phyloP scores from a whole-genome alignment of 371 early-diverging fungal species.

The Saksenaea oblongispora region DNA sequence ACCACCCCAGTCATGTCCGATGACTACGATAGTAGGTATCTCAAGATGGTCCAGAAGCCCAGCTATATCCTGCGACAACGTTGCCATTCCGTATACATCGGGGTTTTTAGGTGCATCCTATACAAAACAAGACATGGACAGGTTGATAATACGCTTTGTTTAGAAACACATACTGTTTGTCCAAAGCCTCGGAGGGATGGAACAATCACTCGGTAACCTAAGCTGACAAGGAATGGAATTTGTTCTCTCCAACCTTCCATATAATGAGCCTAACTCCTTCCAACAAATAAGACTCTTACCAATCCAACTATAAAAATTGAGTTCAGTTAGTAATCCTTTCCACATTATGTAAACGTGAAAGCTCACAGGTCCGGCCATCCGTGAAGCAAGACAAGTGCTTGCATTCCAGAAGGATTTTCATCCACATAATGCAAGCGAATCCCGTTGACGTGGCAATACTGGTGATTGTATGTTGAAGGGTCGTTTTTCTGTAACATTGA shows the following conservation, averaged over 20 bases:
- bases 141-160: not conserved
- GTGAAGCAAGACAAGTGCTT: conserved; percentile 61
- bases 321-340: not conserved
- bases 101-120: conserved; percentile 53
- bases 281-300: conserved; percentile 9
- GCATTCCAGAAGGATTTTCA: conserved; percentile 53
- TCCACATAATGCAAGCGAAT: conserved; percentile 69
- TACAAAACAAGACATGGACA: conserved; percentile 13
- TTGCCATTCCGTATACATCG: conserved; percentile 54
- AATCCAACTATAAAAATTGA: conserved; percentile 2
- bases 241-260: conserved; percentile 75
- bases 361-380: conserved; percentile 74
- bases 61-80: conserved; percentile 54
- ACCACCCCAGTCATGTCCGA: conserved; percentile 85
- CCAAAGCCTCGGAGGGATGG: conserved; percentile 74
- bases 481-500: conserved; percentile 34
- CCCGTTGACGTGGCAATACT: conserved; percentile 41
- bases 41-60: conserved; percentile 63
- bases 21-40: conserved; percentile 59
- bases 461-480: conserved; percentile 45
- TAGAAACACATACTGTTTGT: conserved; percentile 51
- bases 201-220: conserved; percentile 76
- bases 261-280: not conserved
- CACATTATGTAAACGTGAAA: not conserved
- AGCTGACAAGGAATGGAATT: conserved; percentile 59